Percentiles rank a stretch among this genome's conserved stretches.
phyloP scores from a whole-genome alignment of 2,329 filamentous ascomycete genomes.

The Sphaerostilbella broomeana region DNA sequence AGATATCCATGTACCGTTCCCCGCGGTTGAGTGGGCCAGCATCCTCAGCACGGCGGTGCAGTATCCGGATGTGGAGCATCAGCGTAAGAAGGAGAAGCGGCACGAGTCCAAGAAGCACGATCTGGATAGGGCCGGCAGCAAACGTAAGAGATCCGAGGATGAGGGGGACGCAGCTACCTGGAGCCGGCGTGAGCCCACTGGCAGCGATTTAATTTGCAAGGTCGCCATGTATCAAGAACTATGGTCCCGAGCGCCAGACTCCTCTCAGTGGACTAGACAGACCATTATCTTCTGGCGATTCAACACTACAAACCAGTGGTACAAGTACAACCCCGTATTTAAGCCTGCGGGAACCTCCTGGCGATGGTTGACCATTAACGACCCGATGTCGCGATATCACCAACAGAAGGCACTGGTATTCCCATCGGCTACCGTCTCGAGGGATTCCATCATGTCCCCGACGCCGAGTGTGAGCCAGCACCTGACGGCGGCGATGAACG shows the following conservation, averaged over 20 bases:
- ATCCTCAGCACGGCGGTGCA: constrained; percentile 51
- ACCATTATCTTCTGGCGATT: constrained; percentile 60
- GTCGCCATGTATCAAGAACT: constrained; percentile 64
- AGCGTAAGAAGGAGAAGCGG: constrained; percentile 33
- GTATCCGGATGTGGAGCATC: constrained; percentile 40
- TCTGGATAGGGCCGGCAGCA: constrained; percentile 29
- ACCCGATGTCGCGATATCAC: constrained; percentile 53
- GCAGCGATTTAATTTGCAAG: constrained; percentile 51
- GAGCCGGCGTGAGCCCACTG: constrained; percentile 36
- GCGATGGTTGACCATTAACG: constrained; percentile 56
- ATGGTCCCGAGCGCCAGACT: constrained; percentile 47
- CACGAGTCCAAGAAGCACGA: constrained; percentile 27
- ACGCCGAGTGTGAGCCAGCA: constrained; percentile 45
- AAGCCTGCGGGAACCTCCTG: constrained; percentile 51
- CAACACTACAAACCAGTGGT: constrained; percentile 45
- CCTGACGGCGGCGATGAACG: constrained; percentile 48
- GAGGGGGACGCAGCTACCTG: constrained; percentile 35
- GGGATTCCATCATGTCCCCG: constrained; percentile 48
- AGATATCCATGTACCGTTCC: constrained; percentile 51
- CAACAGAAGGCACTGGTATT: constrained; percentile 41
- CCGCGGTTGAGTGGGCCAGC: constrained; percentile 51
- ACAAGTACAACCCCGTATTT: constrained; percentile 41
- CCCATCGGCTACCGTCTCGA: constrained; percentile 26
- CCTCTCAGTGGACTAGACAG: constrained; percentile 48
- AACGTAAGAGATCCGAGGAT: constrained; percentile 36